Evolutionary conservation across 352 stramenopile species (phyloP), one percentile per base, ranked within the genome.

Genomic region (Globisporangium nodosum): DNA sequence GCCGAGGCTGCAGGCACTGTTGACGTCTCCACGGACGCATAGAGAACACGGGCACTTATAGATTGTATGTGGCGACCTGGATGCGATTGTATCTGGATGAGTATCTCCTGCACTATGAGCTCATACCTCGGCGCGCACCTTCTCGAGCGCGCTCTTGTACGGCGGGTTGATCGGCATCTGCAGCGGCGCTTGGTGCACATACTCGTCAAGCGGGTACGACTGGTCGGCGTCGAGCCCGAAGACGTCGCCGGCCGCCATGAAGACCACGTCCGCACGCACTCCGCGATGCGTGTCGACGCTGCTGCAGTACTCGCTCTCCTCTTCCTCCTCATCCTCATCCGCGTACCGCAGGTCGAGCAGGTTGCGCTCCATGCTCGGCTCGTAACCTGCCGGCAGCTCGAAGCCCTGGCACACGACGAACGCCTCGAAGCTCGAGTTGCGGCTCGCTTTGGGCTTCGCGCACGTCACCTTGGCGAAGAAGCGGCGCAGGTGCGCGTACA

Each of bases 121-220:
- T 45, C 27, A 21, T n/a, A 12, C 11, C 49, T 70, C 46, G 12
- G n/a, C 35, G 20, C 55, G 76, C 52, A 66, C 71, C 50, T 88
- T 90, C 59, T 85, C 76, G 16, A 92, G 63, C 2, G 85, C 85
- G 49, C 77, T 77, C 3, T 82, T 82, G 55, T 92, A 95, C n/a
- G 85, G 85, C 30, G 85, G 85, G 24, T 95, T 95, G 61, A 95
- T 93, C 2, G 85, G 85, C 56, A 88, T 89, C 52, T 93, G 85
- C 54, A 93, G 63, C 37, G 85, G 78, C 64, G 91, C 81, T 45
- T 85, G 80, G 60, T 92, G 77, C 35, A 81, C 67, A 53, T 93
- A 91, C 53, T 63, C 63, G 18, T 90, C 76, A 8, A 93, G 67
- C 4, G 85, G 83, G 53, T 93, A 95, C 20, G 81, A 92, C 60